These are phyloP conservation scores for Aspergillus bombycis DNA, from an alignment of 2,329 filamentous ascomycete species.

Conservation along the genomic window DNA sequence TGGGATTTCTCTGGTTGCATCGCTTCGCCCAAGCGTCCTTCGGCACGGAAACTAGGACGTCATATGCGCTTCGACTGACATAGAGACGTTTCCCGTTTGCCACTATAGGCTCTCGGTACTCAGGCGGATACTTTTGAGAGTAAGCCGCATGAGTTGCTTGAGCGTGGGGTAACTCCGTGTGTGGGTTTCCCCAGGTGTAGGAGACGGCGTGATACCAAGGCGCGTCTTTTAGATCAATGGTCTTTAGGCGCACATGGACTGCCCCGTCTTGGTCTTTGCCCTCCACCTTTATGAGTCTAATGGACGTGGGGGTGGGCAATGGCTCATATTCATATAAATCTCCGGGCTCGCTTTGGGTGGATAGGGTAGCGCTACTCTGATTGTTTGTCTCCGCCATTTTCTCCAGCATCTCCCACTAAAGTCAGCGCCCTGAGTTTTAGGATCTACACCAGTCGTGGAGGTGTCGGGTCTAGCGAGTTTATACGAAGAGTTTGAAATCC, in stretches of 20 bases:
- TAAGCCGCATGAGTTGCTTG: background rate
- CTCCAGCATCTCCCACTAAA: background rate
- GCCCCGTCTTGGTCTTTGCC: background rate
- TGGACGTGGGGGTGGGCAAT: slow-evolving; percentile 4
- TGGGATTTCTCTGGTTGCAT: slow-evolving; percentile 2
- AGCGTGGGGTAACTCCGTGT: background rate
- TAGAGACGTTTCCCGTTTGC: slow-evolving; percentile 1
- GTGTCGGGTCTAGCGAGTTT: background rate
- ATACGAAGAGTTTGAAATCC: background rate
- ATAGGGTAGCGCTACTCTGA: background rate
- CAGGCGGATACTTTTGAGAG: background rate
- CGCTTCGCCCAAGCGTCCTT: slow-evolving; percentile 2
- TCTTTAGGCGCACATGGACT: background rate
- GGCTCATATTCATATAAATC: background rate
- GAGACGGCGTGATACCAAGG: slow-evolving; percentile 8
- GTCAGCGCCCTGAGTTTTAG: background rate
- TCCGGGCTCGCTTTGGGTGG: background rate
- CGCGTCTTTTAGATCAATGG: background rate
- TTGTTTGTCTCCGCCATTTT: background rate
- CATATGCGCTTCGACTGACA: slow-evolving; percentile 6
- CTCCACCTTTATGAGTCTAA: slow-evolving; percentile 5
- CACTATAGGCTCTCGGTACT: background rate
- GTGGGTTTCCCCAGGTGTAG: slow-evolving; percentile 13
- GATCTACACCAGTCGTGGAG: background rate
- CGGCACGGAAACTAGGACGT: background rate